phyloP scores from a whole-genome alignment of 371 early-diverging fungal species.

The Mortierella sp. region DNA sequence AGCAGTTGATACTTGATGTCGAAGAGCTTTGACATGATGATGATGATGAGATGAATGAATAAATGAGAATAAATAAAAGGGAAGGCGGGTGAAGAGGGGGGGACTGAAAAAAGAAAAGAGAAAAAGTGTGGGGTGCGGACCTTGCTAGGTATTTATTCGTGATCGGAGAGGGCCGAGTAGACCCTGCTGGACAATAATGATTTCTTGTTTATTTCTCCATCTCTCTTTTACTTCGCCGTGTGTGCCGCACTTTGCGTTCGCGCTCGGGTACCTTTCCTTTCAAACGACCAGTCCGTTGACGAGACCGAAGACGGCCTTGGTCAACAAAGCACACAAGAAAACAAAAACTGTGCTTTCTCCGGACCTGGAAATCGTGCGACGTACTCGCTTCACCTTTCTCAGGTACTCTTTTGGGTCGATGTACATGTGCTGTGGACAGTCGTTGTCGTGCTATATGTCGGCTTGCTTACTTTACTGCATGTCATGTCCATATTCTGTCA shows the following conservation, averaged over 20 bases:
- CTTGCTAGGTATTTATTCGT: not conserved
- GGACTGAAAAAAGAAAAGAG: constrained; percentile 3
- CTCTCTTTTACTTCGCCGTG: not conserved
- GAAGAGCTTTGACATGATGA: constrained; percentile 61
- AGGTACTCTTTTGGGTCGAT: no score
- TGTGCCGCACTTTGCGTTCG: not conserved
- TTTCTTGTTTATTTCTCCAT: not conserved
- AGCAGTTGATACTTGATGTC: constrained; percentile 83
- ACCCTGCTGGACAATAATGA: no score
- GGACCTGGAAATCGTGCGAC: no score
- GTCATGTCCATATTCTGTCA: not conserved
- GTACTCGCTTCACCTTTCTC: no score
- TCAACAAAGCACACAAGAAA: no score
- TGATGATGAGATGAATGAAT: not conserved
- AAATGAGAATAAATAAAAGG: not conserved
- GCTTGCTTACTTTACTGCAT: no score
- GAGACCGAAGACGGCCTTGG: not conserved
- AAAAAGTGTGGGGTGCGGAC: not conserved
- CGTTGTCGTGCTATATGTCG: no score
- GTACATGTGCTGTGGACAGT: no score
- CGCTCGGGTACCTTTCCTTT: not conserved
- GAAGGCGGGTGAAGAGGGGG: not conserved
- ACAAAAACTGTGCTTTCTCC: no score
- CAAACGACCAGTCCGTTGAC: not conserved
- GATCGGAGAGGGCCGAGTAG: not conserved